Percentiles rank a stretch among this genome's conserved stretches.
These are phyloP conservation scores for Hymenoscyphus fraxineus DNA, from an alignment of 2,329 filamentous ascomycete species.

Conservation along the genomic window DNA sequence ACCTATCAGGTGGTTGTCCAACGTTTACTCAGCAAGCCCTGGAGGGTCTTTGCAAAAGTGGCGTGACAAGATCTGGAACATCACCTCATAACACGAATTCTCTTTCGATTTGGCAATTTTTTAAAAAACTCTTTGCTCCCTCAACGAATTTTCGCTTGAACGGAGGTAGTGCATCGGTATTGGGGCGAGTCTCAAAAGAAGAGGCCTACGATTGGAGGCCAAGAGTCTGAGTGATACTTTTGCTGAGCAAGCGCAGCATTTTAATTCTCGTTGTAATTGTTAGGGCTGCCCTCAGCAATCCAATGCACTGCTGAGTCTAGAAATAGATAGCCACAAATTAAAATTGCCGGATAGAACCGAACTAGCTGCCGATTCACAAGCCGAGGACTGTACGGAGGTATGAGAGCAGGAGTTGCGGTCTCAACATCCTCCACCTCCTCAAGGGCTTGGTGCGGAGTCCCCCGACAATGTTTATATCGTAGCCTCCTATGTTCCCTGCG, in stretches of 20 bases:
- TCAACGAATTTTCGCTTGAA: not conserved
- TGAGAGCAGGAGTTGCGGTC: not conserved
- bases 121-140: not conserved
- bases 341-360: not conserved
- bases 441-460: conserved; percentile 16
- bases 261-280: not conserved
- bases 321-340: not conserved
- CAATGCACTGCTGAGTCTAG: not conserved
- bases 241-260: not conserved
- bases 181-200: not conserved
- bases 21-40: not conserved
- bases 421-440: not conserved
- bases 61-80: conserved; percentile 10
- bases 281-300: not conserved
- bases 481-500: not conserved
- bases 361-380: not conserved
- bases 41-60: not conserved
- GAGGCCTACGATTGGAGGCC: not conserved
- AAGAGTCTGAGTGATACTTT: not conserved
- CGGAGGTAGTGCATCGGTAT: conserved; percentile 4
- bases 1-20: not conserved
- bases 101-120: conserved; percentile 14
- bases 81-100: conserved; percentile 25
- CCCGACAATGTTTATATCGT: conserved; percentile 16
- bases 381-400: not conserved